Conservation (phyloP, 2,329 filamentous ascomycete genomes). For the Fusarium sp. region DNA sequence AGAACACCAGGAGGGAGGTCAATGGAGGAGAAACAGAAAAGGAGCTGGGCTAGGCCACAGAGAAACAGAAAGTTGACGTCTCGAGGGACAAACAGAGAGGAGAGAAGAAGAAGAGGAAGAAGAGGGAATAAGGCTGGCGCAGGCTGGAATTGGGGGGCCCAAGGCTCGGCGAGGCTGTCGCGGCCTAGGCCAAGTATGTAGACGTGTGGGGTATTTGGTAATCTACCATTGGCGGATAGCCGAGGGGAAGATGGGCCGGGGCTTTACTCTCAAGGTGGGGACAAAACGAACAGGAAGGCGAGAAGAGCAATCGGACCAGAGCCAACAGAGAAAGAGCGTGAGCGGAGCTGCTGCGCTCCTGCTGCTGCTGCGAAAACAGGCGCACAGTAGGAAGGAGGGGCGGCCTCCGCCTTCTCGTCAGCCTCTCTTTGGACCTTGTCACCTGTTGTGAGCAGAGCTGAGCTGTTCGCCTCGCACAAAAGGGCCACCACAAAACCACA, state of each 20-base stretch:
- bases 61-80: constrained; percentile 13
- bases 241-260: constrained; percentile 31
- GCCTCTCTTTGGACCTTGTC: constrained; percentile 34
- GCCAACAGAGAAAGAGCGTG: constrained; percentile 24
- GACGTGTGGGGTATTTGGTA: constrained; percentile 27
- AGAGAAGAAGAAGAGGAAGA: constrained; percentile 22
- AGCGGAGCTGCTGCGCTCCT: background rate
- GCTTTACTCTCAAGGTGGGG: constrained; percentile 18
- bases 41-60: constrained; percentile 16
- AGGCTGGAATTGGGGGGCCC: constrained; percentile 41
- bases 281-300: constrained; percentile 25
- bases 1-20: constrained; percentile 8
- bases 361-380: background rate
- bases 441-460: constrained; percentile 29
- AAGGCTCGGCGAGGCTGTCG: constrained; percentile 44
- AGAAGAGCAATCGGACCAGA: constrained; percentile 13
- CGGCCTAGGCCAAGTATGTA: constrained; percentile 26
- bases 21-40: constrained; percentile 18
- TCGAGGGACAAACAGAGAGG: constrained; percentile 12
- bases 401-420: constrained; percentile 40
- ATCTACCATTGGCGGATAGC: constrained; percentile 43
- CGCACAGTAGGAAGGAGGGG: constrained; percentile 29
- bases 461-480: constrained; percentile 27
- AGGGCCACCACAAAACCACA: constrained; percentile 9
- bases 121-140: constrained; percentile 44